Conservation (phyloP, 352 stramenopile species). For the Phytopythium cucurbitacearum region DNA sequence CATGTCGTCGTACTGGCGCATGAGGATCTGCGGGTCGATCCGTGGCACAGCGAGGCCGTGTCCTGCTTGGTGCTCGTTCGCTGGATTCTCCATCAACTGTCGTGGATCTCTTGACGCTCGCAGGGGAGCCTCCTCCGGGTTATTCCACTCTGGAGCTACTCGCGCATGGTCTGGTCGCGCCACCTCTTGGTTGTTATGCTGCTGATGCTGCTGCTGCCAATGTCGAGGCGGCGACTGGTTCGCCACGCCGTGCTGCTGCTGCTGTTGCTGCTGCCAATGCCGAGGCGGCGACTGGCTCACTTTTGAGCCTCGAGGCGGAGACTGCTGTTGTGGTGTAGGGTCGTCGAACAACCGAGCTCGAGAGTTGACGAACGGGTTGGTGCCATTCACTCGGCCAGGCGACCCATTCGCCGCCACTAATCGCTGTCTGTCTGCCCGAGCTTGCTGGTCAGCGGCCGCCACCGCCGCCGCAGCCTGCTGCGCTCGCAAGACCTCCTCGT, state of each 20-base stretch:
- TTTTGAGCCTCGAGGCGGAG: neutral
- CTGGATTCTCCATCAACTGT: too few species aligned
- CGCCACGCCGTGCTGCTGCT: neutral
- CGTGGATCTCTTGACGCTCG: too few species aligned
- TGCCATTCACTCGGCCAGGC: too few species aligned
- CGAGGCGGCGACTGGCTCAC: neutral
- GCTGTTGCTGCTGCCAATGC: neutral
- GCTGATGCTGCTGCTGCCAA: constrained; percentile 1
- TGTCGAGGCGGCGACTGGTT: constrained; percentile 4
- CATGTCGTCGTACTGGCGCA: constrained; percentile 56
- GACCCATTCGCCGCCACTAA: too few species aligned
- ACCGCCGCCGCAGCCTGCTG: constrained; percentile 32
- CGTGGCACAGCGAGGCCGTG: neutral
- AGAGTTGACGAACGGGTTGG: constrained; percentile 38
- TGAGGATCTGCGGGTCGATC: constrained; percentile 16
- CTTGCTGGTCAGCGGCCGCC: constrained; percentile 25
- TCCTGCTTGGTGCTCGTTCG: too few species aligned
- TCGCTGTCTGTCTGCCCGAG: constrained; percentile 28
- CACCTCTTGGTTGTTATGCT: neutral
- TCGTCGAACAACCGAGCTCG: constrained; percentile 52
- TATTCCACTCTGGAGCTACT: too few species aligned
- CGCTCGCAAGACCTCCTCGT: constrained; percentile 33
- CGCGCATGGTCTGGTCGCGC: too few species aligned
- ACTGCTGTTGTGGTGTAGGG: constrained; percentile 8
- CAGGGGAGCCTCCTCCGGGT: too few species aligned